These are phyloP conservation scores for Alternaria arborescens DNA, from an alignment of 2,329 filamentous ascomycete genomes.

Conservation along the genomic window DNA sequence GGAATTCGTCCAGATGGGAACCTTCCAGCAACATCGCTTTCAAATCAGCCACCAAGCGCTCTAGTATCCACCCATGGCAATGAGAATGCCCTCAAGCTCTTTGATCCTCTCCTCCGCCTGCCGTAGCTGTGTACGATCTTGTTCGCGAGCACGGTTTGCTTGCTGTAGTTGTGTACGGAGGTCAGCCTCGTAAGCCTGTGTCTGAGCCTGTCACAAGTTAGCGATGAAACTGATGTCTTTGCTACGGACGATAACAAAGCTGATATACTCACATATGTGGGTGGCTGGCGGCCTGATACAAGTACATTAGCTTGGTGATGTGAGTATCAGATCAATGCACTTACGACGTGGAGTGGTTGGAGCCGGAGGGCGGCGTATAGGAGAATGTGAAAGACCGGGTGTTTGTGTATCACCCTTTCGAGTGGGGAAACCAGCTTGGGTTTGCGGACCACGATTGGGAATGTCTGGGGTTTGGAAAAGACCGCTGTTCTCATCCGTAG, in stretches of 20 bases:
- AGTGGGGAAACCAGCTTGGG: neutral
- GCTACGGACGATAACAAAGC: neutral
- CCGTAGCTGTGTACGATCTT: neutral
- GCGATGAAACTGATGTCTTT: neutral
- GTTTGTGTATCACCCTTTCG: neutral
- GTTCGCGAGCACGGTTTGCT: neutral
- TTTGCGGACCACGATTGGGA: neutral
- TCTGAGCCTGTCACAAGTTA: neutral
- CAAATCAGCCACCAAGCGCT: neutral
- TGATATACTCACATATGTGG: neutral
- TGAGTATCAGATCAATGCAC: neutral
- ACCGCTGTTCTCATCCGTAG: neutral
- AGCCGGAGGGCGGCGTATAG: neutral
- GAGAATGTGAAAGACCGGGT: neutral
- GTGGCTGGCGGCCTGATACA: neutral
- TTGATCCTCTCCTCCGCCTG: neutral
- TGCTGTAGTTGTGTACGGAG: neutral
- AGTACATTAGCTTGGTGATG: neutral
- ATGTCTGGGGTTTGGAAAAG: neutral
- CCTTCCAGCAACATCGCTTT: neutral
- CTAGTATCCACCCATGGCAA: neutral
- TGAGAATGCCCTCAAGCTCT: neutral
- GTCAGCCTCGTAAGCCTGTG: neutral
- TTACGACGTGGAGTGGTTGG: neutral
- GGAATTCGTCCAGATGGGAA: neutral